Evolutionary conservation across 176 grass and related monocot genomes (phyloP), one percentile per base, ranked within the genome.

Genomic region (Avena atlantica): DNA sequence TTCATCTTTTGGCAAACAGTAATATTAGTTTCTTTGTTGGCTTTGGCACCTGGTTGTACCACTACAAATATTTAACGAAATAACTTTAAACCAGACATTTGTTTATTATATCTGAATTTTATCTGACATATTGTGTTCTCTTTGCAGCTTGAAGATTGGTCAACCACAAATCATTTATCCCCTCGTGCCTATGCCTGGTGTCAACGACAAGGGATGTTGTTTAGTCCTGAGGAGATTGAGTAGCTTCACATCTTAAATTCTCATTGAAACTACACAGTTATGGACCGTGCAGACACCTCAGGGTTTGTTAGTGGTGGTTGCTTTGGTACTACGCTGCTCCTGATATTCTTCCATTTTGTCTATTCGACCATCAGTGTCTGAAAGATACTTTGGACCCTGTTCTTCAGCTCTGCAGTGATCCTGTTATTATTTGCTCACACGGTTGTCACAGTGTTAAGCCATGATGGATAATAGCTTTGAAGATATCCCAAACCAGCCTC

Each of bases 281-380:
- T 92, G 91, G 91, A 92, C 68, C 80, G 87, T 68, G 91, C 91
- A 80, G 91, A 92, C 84, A 92, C 87, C 27, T 92, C 91, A 10
- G 91, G 91, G 3, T 92, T 92, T 89, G 91, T 92, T 14, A 92
- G 91, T 87, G 87, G 91, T 80, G 91, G 91, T 76, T 86, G 66
- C 53, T 89, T 84, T 78, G 77, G 67, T 76, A 89, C 81, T 81
- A 84, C 80, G 51, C 87, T 87, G 29, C 74, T 92, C 11, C 42
- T 87, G 44, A 89, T 89, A 31, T 92, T 89, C 81, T 92, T 92
- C 80, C 91, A 92, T 87, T 92, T 89, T 4, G 84, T 84, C 44
- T 89, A 92, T 83, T 87, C 75, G 52, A 70, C 45, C 2, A 45
- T 84, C 66, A 9, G 27, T 83, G 52, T 68, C 37, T 86, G 76